Base-by-base conservation (phyloP, 352 stramenopile genomes). In the Achlya hypogyna region DNA sequence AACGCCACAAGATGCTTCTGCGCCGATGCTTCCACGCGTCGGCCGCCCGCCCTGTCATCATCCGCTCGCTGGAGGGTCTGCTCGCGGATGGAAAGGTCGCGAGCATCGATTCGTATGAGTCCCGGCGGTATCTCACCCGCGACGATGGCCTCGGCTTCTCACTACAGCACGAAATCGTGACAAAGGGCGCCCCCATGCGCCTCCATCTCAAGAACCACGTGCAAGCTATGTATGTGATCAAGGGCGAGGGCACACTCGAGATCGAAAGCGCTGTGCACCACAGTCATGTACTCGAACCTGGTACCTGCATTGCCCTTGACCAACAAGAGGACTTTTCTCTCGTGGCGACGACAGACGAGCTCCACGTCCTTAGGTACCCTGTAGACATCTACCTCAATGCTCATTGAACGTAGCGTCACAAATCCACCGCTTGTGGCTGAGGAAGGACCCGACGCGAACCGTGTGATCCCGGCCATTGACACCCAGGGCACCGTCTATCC, bases 1-100 rank as follows among this genome's bases (percentile, higher is more conserved):
- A 45, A 45, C 2, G 49, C 49, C 49, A 56, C 49, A 56, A 56
- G 49, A 56, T 56, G 49, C 49, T 56, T 56, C 38, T 45, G 6
- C 38, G 1, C 12, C 38, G 38, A 45, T n/a, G 49, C 49, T 56
- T 56, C 31, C 49, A 56, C n/a, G 49, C 49, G 31, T 56, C 49
- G 25, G 49, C 49, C 25, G 25, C 2, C 12, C 49, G 49, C 16
- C 25, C 49, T 12, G 12, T 56, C 25, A 10, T 56, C 49, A n/a
- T 56, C 6, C 49, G 49, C 12, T 56, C 49, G 49, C 49, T 56
- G 10, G 49, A 56, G 16, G 49, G 31, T 10, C 25, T 56, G 4
- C 2, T 35, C 8, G 49, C 49, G 25, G 49, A 56, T 38, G 49
- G 49, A 10, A 56, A 56, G 49, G 49, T 56, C 49, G 18, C 31